Evolutionary conservation across 257 asterid genomes (phyloP).

Genomic region (Henckelia pumila): DNA sequence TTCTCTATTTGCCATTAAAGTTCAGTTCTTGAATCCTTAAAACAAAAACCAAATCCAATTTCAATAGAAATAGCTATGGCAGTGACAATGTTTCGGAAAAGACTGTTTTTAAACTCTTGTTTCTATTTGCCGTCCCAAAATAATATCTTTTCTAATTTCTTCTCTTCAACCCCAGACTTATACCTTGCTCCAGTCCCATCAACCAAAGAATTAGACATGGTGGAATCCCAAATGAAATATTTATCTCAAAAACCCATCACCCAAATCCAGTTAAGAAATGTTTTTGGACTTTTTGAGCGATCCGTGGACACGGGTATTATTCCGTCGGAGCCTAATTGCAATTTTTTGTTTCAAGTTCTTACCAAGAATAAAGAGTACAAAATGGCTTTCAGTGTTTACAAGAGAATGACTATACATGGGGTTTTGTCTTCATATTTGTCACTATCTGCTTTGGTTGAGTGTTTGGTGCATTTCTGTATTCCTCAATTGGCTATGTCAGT

Average conservation of each 20-base stretch:
- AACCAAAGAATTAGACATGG: slow-evolving; percentile 17
- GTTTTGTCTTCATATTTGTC: slow-evolving; percentile 42
- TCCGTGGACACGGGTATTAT: slow-evolving; percentile 38
- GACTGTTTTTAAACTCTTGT: slow-evolving; percentile 15
- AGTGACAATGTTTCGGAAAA: slow-evolving; percentile 23
- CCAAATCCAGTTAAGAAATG: slow-evolving; percentile 28
- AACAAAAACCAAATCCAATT: neutral
- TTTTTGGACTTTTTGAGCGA: slow-evolving; percentile 37
- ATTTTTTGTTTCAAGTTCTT: slow-evolving; percentile 47
- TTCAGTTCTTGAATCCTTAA: slow-evolving; percentile 16
- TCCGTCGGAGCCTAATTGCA: slow-evolving; percentile 42
- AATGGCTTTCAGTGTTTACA: slow-evolving; percentile 40
- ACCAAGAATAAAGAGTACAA: slow-evolving; percentile 52
- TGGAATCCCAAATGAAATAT: slow-evolving; percentile 45
- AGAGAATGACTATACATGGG: slow-evolving; percentile 37
- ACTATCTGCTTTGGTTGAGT: slow-evolving; percentile 47
- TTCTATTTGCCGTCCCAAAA: slow-evolving; percentile 20
- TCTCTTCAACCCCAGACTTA: slow-evolving; percentile 22
- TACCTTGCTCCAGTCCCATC: slow-evolving; percentile 4
- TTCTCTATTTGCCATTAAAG: neutral
- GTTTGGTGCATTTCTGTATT: slow-evolving; percentile 39
- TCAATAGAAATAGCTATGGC: slow-evolving; percentile 18
- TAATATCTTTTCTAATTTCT: slow-evolving; percentile 16
- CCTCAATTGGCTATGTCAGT: slow-evolving; percentile 49
- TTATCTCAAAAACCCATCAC: slow-evolving; percentile 38